Percentiles rank a stretch among this genome's conserved stretches.
Conservation (phyloP, 306 rosid species). For the Dryas octopetala region DNA sequence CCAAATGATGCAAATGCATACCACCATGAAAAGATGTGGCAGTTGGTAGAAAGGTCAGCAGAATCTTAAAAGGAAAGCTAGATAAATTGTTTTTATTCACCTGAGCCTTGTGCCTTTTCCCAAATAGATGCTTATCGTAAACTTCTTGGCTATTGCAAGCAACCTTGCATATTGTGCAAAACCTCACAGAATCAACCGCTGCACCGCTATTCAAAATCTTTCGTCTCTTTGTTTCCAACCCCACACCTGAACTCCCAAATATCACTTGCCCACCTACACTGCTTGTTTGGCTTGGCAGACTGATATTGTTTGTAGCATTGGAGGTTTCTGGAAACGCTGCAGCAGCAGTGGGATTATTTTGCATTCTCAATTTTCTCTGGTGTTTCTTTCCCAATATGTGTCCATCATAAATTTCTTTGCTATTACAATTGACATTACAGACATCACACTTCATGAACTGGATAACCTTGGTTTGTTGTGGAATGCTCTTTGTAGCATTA, state of each 20-base stretch:
- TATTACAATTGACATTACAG: constrained; percentile 46
- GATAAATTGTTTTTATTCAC: constrained; percentile 35
- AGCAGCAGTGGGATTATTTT: constrained; percentile 26
- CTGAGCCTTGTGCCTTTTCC: constrained; percentile 63
- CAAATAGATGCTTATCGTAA: constrained; percentile 51
- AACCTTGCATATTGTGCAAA: constrained; percentile 55
- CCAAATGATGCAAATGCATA: neutral
- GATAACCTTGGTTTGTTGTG: constrained; percentile 33
- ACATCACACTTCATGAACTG: constrained; percentile 42
- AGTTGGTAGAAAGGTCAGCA: neutral
- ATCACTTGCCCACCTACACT: constrained; percentile 30
- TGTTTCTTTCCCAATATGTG: constrained; percentile 56
- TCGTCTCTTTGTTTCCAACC: constrained; percentile 43
- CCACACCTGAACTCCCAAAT: constrained; percentile 29
- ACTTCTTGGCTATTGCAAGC: constrained; percentile 56
- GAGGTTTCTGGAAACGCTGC: constrained; percentile 15
- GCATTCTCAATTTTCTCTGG: constrained; percentile 39
- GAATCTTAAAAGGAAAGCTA: constrained; percentile 21
- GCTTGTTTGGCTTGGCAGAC: constrained; percentile 25
- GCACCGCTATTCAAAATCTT: constrained; percentile 39
- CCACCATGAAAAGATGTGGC: neutral
- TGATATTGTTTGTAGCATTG: constrained; percentile 17
- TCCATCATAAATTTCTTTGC: constrained; percentile 42
- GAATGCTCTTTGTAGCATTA: constrained; percentile 13
- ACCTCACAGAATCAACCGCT: constrained; percentile 38